Evolutionary conservation across 345 rosid genomes (phyloP).

Genomic region (Dovyalis caffra): DNA sequence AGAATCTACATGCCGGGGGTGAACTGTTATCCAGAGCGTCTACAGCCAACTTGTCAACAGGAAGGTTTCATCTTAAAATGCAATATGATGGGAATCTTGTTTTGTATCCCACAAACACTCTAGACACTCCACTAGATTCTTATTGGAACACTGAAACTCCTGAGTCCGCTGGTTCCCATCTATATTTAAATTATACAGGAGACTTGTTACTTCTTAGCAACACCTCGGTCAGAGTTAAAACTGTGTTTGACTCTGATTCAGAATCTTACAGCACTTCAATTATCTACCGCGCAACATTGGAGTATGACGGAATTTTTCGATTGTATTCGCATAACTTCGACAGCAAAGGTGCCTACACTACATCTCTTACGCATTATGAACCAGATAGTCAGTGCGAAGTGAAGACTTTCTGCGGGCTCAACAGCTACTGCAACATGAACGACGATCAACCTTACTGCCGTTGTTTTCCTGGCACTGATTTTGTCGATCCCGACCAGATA

Average conservation of each 20-base stretch:
- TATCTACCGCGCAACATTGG: constrained; percentile 16
- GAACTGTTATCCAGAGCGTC: not conserved
- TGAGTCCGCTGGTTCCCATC: not conserved
- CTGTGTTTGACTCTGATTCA: not conserved
- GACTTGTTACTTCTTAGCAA: not conserved
- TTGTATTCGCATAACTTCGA: constrained; percentile 4
- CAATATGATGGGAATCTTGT: not conserved
- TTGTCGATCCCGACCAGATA: not conserved
- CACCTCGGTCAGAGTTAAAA: not conserved
- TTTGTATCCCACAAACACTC: not conserved
- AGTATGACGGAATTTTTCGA: not conserved
- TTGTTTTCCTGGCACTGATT: constrained; percentile 19
- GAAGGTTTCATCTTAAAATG: constrained; percentile 3
- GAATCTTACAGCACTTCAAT: not conserved
- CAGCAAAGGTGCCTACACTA: not conserved
- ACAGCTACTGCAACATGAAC: constrained; percentile 17
- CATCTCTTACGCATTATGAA: not conserved
- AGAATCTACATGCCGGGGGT: not conserved
- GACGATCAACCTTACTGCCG: constrained; percentile 4
- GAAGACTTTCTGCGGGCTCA: constrained; percentile 7
- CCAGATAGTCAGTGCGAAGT: not conserved
- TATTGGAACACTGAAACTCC: not conserved
- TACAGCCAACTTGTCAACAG: not conserved
- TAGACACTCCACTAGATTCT: not conserved
- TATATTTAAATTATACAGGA: not conserved